Base-by-base conservation (phyloP, 768 basidiomycete species). In the Mycena haematopus region DNA sequence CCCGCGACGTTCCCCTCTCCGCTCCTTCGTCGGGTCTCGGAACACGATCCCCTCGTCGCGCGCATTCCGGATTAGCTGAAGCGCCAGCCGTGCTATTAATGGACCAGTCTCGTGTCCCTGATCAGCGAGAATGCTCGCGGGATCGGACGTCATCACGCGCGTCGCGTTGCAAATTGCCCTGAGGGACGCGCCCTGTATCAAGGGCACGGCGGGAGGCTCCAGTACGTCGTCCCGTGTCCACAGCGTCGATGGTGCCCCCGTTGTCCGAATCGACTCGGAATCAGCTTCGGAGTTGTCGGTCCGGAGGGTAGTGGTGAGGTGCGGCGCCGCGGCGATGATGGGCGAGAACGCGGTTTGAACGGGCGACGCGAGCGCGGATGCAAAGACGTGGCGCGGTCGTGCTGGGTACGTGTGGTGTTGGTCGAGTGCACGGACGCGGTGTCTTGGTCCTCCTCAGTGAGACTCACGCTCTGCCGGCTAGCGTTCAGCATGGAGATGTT, bases 131-230 rank as follows among this genome's bases (percentile, higher is more conserved):
- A 95, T 85, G 66, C 91, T 92, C 14, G 82, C 78, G 0, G 92
- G 83, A 67, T 91, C 91, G 2, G 86, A 81, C 0, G 90, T 90
- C 92, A 95, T 93, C n/a, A 94, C 89, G 3, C 93, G 86, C 1
- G 90, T 94, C 1, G 93, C 92, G 57, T 93, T 88, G 19, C 85
- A 83, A 57, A 95, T 92, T 1, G 93, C 93, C 7, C 85, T 85
- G 2, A 95, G 72, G 0, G 90, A 84, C 0, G 87, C 74, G 1
- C 91, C 90, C 69, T 93, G 92, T 8, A 73, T 72, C 8, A 76
- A 57, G 11, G 52, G 49, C 29, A 52, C 6, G 9, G 72, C 52
- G 2, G 71, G 70, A 5, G 72, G 52, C 24, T 29, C 65, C 13
- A n/a, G n/a, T n/a, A 65, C 64, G 25, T 78, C 75, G 1, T 75